Evolutionary conservation across 306 rosid species (phyloP).

Genomic region (Vigna mungo): DNA sequence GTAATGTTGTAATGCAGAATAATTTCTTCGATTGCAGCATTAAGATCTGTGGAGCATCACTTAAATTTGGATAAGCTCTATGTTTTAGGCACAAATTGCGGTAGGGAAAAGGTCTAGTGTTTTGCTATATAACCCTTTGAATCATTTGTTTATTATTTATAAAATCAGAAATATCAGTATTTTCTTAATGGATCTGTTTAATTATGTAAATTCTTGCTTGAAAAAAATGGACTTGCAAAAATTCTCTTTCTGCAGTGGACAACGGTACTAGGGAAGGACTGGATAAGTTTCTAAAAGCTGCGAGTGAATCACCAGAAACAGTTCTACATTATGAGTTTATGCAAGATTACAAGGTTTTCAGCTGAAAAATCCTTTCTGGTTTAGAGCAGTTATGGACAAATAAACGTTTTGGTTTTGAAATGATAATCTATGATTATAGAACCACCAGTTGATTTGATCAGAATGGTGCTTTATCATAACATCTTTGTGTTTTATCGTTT

Average conservation of each 20-base stretch:
- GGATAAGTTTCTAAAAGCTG: slow-evolving; percentile 94
- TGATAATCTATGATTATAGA: slow-evolving; percentile 16
- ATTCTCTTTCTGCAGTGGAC: slow-evolving; percentile 71
- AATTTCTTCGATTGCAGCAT: slow-evolving; percentile 96
- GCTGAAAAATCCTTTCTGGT: slow-evolving; percentile 21
- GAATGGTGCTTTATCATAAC: background rate
- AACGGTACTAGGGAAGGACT: slow-evolving; percentile 94
- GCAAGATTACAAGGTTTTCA: slow-evolving; percentile 97
- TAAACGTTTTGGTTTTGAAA: background rate
- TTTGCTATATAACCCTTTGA: background rate
- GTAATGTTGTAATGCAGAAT: slow-evolving; percentile 92
- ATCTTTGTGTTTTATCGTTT: slow-evolving; percentile 18
- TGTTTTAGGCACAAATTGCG: slow-evolving; percentile 98
- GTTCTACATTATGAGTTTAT: slow-evolving; percentile 98
- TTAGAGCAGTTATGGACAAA: background rate
- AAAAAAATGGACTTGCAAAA: slow-evolving; percentile 11
- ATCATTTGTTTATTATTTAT: background rate
- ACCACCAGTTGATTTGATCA: background rate
- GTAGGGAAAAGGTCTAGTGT: slow-evolving; percentile 51
- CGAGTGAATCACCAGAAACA: slow-evolving; percentile 87
- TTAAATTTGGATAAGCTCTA: slow-evolving; percentile 95
- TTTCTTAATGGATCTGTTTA: slow-evolving; percentile 7
- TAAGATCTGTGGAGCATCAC: slow-evolving; percentile 92
- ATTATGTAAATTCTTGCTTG: background rate
- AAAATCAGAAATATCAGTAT: background rate